A percentile compares a stretch with the other conserved stretches of the same genome.
These are phyloP conservation scores for Silene latifolia DNA, from an alignment of 148 eudicot species.

Conservation along the genomic window DNA sequence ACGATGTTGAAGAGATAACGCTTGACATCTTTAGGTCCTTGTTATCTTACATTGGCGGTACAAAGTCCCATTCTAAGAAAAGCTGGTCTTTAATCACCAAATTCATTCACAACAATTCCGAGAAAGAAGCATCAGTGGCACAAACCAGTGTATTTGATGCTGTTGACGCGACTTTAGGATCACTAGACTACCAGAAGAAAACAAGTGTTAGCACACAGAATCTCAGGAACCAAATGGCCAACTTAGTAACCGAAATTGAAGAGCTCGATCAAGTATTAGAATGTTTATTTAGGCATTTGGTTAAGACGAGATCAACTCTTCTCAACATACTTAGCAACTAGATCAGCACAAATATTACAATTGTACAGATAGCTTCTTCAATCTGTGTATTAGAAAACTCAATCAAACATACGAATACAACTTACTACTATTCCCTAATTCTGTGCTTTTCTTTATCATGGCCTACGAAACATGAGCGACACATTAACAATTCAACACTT, in stretches of 20 bases:
- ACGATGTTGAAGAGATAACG: slow-evolving; percentile 21
- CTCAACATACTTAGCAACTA: slow-evolving; percentile 33
- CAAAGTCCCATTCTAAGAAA: neutral
- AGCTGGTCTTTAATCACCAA: slow-evolving; percentile 2
- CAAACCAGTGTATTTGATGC: slow-evolving; percentile 12
- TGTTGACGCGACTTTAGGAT: slow-evolving; percentile 13
- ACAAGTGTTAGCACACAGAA: neutral
- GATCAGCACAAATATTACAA: neutral
- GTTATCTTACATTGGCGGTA: slow-evolving; percentile 7
- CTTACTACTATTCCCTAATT: no score
- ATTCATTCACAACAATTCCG: neutral
- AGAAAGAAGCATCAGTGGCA: neutral
- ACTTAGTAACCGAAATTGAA: slow-evolving; percentile 29
- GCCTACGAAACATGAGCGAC: no score
- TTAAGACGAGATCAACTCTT: slow-evolving; percentile 39
- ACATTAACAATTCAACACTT: no score
- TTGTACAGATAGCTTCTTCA: neutral
- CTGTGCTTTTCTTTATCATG: no score
- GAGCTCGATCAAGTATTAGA: slow-evolving; percentile 40
- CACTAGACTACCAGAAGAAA: slow-evolving; percentile 12
- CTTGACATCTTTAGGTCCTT: slow-evolving; percentile 8
- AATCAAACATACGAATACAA: neutral
- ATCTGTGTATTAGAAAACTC: slow-evolving; percentile 21
- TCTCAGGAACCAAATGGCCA: slow-evolving; percentile 13
- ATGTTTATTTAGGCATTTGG: slow-evolving; percentile 36